phyloP scores from a whole-genome alignment of 441 rosid genomes.

The Populus hybrid region DNA sequence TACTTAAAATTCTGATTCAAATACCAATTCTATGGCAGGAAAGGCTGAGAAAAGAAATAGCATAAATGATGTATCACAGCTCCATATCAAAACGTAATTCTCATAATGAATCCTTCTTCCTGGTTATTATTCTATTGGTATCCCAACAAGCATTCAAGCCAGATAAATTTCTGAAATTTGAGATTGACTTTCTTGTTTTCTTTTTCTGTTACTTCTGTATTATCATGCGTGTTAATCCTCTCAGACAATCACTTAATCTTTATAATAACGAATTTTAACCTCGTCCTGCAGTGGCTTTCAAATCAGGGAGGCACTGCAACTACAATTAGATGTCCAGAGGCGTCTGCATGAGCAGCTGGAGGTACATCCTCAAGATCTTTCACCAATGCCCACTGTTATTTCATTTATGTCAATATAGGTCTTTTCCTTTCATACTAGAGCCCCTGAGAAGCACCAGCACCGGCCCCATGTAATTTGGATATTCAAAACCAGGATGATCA shows the following conservation, averaged over 20 bases:
- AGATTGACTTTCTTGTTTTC: neutral
- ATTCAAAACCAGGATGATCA: neutral
- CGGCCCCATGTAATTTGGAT: no score
- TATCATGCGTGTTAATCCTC: neutral
- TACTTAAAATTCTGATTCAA: neutral
- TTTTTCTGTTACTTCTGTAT: neutral
- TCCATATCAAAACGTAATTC: slow-evolving; percentile 56
- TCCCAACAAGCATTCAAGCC: neutral
- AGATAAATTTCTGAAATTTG: neutral
- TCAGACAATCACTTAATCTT: neutral
- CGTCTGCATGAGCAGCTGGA: slow-evolving; percentile 88
- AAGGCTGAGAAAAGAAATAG: slow-evolving; percentile 47
- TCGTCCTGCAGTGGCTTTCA: slow-evolving; percentile 53
- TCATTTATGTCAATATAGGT: neutral
- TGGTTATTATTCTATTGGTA: no score
- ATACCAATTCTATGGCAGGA: slow-evolving; percentile 43
- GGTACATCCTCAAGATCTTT: slow-evolving; percentile 36
- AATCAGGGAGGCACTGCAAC: slow-evolving; percentile 71
- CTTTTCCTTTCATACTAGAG: neutral
- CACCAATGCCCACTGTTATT: neutral
- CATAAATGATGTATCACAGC: slow-evolving; percentile 41
- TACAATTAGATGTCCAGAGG: slow-evolving; percentile 84
- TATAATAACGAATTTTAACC: slow-evolving; percentile 7
- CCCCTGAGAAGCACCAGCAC: no score
- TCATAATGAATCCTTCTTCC: neutral